Conservation (phyloP, 768 basidiomycete genomes). For the Panaeolus cyanescens region DNA sequence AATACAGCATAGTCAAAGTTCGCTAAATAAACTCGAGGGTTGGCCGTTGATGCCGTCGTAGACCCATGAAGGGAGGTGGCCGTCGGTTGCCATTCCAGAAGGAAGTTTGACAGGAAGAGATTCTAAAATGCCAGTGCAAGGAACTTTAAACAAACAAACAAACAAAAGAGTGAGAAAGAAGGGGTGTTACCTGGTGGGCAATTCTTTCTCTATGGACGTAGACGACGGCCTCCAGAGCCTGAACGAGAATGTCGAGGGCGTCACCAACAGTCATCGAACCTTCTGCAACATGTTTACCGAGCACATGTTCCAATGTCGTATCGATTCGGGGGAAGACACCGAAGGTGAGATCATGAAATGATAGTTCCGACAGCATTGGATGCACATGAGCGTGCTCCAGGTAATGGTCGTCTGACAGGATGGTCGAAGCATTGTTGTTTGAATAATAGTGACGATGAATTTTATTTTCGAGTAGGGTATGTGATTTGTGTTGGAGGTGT, state of each 20-base stretch:
- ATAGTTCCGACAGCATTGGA: not conserved
- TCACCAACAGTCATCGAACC: not conserved
- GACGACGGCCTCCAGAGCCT: not conserved
- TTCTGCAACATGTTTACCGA: not conserved
- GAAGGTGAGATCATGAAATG: not conserved
- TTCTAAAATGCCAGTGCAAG: not conserved
- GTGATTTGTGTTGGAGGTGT: not conserved
- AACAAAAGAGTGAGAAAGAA: too few relatives aligned
- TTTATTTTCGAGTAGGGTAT: not conserved
- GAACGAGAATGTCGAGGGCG: not conserved
- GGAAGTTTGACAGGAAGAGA: not conserved
- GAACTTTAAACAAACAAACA: not conserved
- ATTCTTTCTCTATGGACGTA: not conserved
- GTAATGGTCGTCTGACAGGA: not conserved
- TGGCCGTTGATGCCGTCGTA: not conserved
- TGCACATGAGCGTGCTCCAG: not conserved
- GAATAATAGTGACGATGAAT: too few relatives aligned
- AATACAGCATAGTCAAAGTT: not conserved
- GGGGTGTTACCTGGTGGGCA: not conserved
- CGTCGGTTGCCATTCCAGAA: not conserved
- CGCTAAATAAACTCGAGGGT: not conserved
- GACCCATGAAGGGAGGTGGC: not conserved
- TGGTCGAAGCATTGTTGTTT: not conserved
- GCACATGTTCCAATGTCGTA: not conserved
- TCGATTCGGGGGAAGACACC: not conserved